A percentile compares a stretch with the other conserved stretches of the same genome.
Evolutionary conservation across 2,329 filamentous ascomycete species (phyloP).

Genomic region (Cladosporium austrohemisphaericum): DNA sequence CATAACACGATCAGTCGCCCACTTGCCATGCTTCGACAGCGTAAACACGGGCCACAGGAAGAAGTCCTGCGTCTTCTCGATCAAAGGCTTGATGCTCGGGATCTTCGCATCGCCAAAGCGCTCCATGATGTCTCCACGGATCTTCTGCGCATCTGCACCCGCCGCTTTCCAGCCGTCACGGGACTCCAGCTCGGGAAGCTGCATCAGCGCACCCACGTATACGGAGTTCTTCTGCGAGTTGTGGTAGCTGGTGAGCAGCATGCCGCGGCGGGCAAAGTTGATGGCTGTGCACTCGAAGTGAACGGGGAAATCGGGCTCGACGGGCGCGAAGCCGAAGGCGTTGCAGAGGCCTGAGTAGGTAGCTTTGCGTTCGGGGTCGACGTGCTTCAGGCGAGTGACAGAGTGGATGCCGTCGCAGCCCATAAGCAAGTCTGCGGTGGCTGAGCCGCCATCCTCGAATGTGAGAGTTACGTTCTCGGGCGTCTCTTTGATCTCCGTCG

Average conservation of each 20-base stretch:
- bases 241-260: slow-evolving; percentile 44
- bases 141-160: slow-evolving; percentile 42
- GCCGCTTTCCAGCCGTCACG: slow-evolving; percentile 45
- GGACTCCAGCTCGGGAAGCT: slow-evolving; percentile 41
- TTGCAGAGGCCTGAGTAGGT: slow-evolving; percentile 46
- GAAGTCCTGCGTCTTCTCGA: slow-evolving; percentile 41
- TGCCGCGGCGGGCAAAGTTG: slow-evolving; percentile 44
- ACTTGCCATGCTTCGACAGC: slow-evolving; percentile 41
- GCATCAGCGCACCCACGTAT: slow-evolving; percentile 45
- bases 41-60: slow-evolving; percentile 47
- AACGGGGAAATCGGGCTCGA: slow-evolving; percentile 34
- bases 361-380: slow-evolving; percentile 42
- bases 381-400: slow-evolving; percentile 41
- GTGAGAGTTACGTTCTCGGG: slow-evolving; percentile 32
- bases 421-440: slow-evolving; percentile 34
- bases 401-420: slow-evolving; percentile 39
- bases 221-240: slow-evolving; percentile 35
- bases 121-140: slow-evolving; percentile 39
- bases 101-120: slow-evolving; percentile 40
- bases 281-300: slow-evolving; percentile 43
- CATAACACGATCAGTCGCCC: slow-evolving; percentile 43
- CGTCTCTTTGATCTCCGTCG: slow-evolving; percentile 39
- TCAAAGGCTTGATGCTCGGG: slow-evolving; percentile 36
- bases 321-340: slow-evolving; percentile 44
- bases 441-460: slow-evolving; percentile 35